Base-by-base conservation (phyloP, 345 rosid genomes). In the Crucihimalaya himalaica region DNA sequence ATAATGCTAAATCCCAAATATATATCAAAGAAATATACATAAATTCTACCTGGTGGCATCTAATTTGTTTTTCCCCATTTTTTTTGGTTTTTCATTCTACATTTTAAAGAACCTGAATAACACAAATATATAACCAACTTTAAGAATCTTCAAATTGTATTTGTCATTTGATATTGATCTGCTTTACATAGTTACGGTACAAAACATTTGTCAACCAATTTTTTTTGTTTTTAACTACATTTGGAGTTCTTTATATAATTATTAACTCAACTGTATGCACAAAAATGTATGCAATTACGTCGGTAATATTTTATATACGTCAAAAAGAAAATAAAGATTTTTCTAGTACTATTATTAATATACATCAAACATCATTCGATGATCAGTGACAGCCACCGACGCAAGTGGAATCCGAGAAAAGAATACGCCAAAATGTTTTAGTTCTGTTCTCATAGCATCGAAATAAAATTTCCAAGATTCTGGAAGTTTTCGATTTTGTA, bases 381-480 rank as follows among this genome's bases (percentile, higher is more conserved):
- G 63, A 40, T 43, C 35, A 51, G 63, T 40, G 63, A 63, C 46
- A 52, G 56, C 37, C 70, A 72, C 77, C 55, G 63, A 72, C 77
- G 63, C 63, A 32, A 53, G 43, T 51, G 69, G 77, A 63, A 72
- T 53, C 70, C 70, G 43, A 63, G 70, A 53, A 68, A 63, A 20
- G 35, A 65, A 55, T 19, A 73, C 39, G 66, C 58, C 65, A 56
- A 73, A 46, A 46, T 2, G 34, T 64, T 43, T 61, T 42, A 4
- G 39, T 54, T 19, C 0, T 63, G 21, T 72, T 45, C 77, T 54
- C 40, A 45, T 13, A 16, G 21, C 50, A 32, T 47, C 51, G 56
- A 65, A 34, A 34, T 35, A 65, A 65, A 34, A 34, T 35, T 46
- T 70, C 18, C 48, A 32, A 32, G 19, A 45, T 57, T 69, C 53